Base-by-base conservation (phyloP, 257 asterid genomes). In the Gentiana straminea region DNA sequence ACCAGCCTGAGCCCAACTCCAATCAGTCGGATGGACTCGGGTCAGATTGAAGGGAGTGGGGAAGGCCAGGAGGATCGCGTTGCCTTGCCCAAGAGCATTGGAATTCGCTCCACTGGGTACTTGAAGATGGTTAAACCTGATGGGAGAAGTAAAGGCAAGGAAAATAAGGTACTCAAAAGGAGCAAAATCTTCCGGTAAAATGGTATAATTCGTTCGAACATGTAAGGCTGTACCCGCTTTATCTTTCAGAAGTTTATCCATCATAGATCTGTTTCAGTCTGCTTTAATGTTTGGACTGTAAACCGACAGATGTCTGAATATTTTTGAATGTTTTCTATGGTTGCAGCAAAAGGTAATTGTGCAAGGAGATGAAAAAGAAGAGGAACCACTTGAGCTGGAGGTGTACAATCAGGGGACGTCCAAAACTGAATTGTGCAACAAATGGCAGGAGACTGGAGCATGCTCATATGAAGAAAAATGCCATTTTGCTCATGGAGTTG, bases 351-450 rank as follows among this genome's bases (percentile, higher is more conserved):
- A 64, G 75, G 94, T 84, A 9, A 79, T 75, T 59, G 81, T 86
- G 35, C 71, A 65, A 66, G 91, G 84, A 39, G 76, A 66, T 3
- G 68, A 78, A 60, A 80, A 73, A 64, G 87, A 72, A 61, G 68
- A 67, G 61, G 64, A 72, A 64, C 67, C 82, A 59, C 63, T 86
- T 24, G 94, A 83, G 52, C 64, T 86, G 32, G 95, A 86, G 58
- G 94, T 86, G 39, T 86, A 77, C 80, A 83, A 86, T 57, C 95
- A 86, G 51, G 95, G 95, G 49, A 86, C 83, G 95, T 47, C 69
- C 77, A 86, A 86, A 72, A 86, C 95, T 33, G 95, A 86, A 64
- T 78, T 83, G 1, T 86, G 95, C 81, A 86, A 86, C 94, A 86
- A 86, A 79, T 86, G 95, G 95, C 94, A 84, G 60, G 83, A 86